These are phyloP conservation scores for Pulveroboletus sp. DNA, from an alignment of 768 basidiomycete genomes.

Conservation along the genomic window DNA sequence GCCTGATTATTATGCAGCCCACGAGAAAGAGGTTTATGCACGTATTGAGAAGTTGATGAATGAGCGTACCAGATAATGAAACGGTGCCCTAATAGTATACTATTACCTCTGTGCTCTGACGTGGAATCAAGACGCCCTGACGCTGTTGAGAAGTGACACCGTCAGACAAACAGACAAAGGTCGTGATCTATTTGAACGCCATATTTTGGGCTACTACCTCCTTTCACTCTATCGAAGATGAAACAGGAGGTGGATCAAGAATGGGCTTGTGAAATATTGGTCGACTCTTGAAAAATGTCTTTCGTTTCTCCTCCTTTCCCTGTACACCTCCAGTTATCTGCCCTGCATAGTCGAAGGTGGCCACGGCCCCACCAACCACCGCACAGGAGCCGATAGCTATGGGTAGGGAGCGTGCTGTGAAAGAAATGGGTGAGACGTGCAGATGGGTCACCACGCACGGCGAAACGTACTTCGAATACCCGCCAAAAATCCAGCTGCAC, in stretches of 20 bases:
- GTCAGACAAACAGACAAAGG: constrained; percentile 3
- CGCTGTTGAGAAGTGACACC: neutral
- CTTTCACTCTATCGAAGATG: constrained; percentile 18
- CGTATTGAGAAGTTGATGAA: constrained; percentile 35
- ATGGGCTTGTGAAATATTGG: constrained; percentile 34
- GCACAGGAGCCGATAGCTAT: constrained; percentile 76
- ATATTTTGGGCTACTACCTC: constrained; percentile 9
- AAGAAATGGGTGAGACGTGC: constrained; percentile 10
- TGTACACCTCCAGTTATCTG: constrained; percentile 46
- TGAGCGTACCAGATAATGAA: constrained; percentile 3
- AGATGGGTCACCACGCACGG: neutral
- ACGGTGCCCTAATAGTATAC: neutral
- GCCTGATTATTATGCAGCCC: constrained; percentile 48
- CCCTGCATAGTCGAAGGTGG: constrained; percentile 77
- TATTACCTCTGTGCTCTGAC: constrained; percentile 4
- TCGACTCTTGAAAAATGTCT: constrained; percentile 77
- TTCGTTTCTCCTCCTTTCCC: constrained; percentile 63
- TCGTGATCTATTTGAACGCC: constrained; percentile 14
- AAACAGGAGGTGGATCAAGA: constrained; percentile 11
- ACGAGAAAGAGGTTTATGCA: constrained; percentile 38
- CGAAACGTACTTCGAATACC: constrained; percentile 66
- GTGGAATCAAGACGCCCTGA: neutral
- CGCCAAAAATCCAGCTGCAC: constrained; percentile 89
- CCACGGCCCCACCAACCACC: constrained; percentile 73
- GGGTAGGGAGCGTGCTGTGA: constrained; percentile 76